These are phyloP conservation scores for Ustilaginoidea virens DNA, from an alignment of 2,329 filamentous ascomycete genomes.

Conservation along the genomic window DNA sequence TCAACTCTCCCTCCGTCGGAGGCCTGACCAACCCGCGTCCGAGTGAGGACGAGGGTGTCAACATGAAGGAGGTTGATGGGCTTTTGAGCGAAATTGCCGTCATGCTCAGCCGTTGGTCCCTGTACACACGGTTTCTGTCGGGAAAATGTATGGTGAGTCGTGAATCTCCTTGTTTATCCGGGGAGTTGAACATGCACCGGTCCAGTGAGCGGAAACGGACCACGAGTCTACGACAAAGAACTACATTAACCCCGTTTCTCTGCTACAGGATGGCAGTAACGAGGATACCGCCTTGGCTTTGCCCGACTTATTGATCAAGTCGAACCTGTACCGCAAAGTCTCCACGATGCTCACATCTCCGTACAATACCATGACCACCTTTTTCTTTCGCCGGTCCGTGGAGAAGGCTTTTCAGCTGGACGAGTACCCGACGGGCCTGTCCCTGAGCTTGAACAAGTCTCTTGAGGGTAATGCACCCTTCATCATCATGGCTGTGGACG, in stretches of 20 bases:
- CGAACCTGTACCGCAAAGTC: conserved; percentile 68
- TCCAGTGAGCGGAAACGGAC: too few relatives aligned
- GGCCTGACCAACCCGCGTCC: conserved; percentile 35
- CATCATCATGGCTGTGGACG: conserved; percentile 90
- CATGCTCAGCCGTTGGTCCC: conserved; percentile 86
- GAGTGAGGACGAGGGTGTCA: conserved; percentile 82
- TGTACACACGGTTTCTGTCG: conserved; percentile 80
- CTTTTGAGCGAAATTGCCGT: conserved; percentile 75
- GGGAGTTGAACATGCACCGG: too few relatives aligned
- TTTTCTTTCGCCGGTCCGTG: conserved; percentile 91
- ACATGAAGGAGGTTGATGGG: conserved; percentile 91
- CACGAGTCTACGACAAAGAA: too few relatives aligned
- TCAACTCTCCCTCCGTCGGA: conserved; percentile 59
- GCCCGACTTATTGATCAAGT: conserved; percentile 62
- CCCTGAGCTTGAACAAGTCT: conserved; percentile 55
- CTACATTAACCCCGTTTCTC: too few relatives aligned
- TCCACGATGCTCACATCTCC: conserved; percentile 57
- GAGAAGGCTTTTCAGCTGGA: conserved; percentile 97
- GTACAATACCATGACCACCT: conserved; percentile 85
- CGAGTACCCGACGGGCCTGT: conserved; percentile 67
- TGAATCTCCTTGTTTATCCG: too few relatives aligned
- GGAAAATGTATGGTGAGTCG: conserved; percentile 66
- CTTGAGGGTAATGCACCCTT: conserved; percentile 70
- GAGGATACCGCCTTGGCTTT: conserved; percentile 44
- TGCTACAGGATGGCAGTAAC: conserved; percentile 31